A percentile compares a stretch with the other conserved stretches of the same genome.
These are phyloP conservation scores for Tricholoma bakamatsutake DNA, from an alignment of 768 basidiomycete species.

Conservation along the genomic window DNA sequence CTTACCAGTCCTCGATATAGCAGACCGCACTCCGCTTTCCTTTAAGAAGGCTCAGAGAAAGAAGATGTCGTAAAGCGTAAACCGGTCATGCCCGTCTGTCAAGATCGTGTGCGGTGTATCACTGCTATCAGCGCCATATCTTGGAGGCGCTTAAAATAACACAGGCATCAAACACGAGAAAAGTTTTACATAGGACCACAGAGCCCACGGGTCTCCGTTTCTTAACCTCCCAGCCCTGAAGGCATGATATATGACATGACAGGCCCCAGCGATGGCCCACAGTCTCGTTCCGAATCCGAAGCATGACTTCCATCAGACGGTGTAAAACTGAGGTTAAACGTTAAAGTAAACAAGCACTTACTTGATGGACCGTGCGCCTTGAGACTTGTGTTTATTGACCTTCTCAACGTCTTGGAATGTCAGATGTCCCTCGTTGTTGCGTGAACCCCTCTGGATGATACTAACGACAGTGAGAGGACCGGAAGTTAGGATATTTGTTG, in stretches of 20 bases:
- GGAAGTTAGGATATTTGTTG: too few species aligned
- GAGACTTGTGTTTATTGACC: neutral
- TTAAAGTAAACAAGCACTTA: neutral
- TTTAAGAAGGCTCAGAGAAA: slow-evolving; percentile 2
- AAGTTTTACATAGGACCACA: neutral
- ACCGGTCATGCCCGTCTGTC: neutral
- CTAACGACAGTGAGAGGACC: too few species aligned
- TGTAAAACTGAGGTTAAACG: neutral
- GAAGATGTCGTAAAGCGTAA: neutral
- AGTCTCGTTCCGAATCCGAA: neutral
- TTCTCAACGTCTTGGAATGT: neutral
- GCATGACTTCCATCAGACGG: neutral
- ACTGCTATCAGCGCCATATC: neutral
- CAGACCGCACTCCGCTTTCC: slow-evolving; percentile 4
- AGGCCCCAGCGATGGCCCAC: neutral
- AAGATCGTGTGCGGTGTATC: neutral
- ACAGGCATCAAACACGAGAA: neutral
- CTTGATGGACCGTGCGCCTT: neutral
- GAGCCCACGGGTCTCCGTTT: neutral
- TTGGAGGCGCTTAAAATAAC: neutral
- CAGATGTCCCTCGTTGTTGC: neutral
- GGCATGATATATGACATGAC: neutral
- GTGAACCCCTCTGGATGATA: too few species aligned
- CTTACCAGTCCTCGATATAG: slow-evolving; percentile 12
- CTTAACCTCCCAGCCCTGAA: neutral